These are phyloP conservation scores for Saccharomyces paradoxus DNA, from an alignment of 805 yeast species.

Conservation along the genomic window DNA sequence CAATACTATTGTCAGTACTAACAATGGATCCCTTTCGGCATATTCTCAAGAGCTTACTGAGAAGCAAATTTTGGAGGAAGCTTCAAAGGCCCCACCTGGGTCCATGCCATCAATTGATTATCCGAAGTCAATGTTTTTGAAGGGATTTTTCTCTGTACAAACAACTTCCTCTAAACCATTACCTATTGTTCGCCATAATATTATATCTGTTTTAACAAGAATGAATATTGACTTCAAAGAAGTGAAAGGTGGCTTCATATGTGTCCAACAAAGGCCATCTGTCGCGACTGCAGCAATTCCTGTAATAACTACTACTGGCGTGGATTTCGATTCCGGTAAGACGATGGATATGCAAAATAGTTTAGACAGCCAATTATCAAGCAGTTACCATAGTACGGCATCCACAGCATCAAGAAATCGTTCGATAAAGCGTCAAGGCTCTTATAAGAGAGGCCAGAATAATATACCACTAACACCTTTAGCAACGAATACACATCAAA, in stretches of 20 bases:
- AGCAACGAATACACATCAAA: conserved; percentile 31
- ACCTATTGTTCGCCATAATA: conserved; percentile 78
- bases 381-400: neutral
- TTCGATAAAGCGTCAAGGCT: conserved; percentile 34
- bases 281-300: neutral
- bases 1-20: conserved; percentile 2
- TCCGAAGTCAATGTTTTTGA: conserved; percentile 81
- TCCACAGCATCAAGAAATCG: conserved; percentile 17
- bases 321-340: neutral
- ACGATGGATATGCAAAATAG: neutral
- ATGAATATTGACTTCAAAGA: conserved; percentile 78
- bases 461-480: conserved; percentile 50
- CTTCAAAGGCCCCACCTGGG: conserved; percentile 57
- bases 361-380: neutral
- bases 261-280: conserved; percentile 50
- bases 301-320: conserved; percentile 1
- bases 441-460: conserved; percentile 28
- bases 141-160: conserved; percentile 91
- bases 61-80: conserved; percentile 39
- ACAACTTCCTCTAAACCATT: conserved; percentile 89
- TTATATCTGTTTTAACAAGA: conserved; percentile 65
- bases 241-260: conserved; percentile 88
- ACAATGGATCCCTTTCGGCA: conserved; percentile 1
- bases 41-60: conserved; percentile 35
- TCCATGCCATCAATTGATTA: conserved; percentile 91